A percentile compares a stretch with the other conserved stretches of the same genome.
Conservation (phyloP, 2,329 filamentous ascomycete species). For the Coniochaeta hoffmannii region DNA sequence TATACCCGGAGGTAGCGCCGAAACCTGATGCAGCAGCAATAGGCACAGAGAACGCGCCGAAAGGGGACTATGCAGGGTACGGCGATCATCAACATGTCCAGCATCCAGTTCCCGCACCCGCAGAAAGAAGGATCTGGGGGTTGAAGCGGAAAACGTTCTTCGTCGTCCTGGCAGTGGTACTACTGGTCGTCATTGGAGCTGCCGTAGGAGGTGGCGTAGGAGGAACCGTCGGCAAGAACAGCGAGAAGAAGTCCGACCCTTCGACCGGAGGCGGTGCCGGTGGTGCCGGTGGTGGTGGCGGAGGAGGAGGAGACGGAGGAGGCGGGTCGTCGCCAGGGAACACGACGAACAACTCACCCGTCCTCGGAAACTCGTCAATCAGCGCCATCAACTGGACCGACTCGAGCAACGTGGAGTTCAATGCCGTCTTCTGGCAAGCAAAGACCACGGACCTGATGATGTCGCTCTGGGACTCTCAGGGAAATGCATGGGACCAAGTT, state of each 20-base stretch:
- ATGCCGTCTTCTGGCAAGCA: slow-evolving; percentile 10
- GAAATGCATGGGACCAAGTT: slow-evolving; percentile 3
- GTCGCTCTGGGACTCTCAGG: slow-evolving; percentile 6
- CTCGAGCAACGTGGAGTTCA: slow-evolving; percentile 4
- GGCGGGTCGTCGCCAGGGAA: neutral
- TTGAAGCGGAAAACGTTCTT: slow-evolving; percentile 10
- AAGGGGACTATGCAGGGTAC: neutral
- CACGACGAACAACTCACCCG: slow-evolving; percentile 1
- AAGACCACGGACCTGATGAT: slow-evolving; percentile 6
- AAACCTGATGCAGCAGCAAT: neutral
- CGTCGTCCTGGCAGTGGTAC: slow-evolving; percentile 7
- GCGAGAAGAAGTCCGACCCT: slow-evolving; percentile 4
- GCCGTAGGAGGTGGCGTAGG: slow-evolving; percentile 12
- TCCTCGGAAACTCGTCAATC: slow-evolving; percentile 4
- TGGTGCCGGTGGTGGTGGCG: neutral
- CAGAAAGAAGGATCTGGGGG: slow-evolving; percentile 8
- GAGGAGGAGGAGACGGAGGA: neutral
- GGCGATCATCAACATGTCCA: neutral
- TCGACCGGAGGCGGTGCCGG: neutral
- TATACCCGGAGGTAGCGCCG: neutral
- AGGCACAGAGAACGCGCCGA: neutral
- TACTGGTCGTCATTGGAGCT: slow-evolving; percentile 10
- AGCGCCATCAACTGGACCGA: slow-evolving; percentile 10
- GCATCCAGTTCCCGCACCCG: neutral
- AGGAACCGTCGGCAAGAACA: slow-evolving; percentile 8